Base-by-base conservation (phyloP, 73 alveolate species). In the Paramecium pentaurelia region DNA sequence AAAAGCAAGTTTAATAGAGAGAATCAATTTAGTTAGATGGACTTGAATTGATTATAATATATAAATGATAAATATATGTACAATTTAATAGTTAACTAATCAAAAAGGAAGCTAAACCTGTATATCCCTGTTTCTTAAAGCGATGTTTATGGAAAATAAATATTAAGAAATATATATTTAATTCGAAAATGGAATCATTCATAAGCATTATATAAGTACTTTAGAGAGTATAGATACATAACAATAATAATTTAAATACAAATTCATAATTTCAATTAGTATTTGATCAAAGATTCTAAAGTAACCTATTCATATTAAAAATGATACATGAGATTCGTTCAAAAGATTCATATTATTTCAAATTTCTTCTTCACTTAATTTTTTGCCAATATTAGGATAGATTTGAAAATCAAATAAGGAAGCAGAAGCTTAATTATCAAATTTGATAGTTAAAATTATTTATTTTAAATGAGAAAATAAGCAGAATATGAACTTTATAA, bases 391-490 rank as follows among this genome's bases (percentile, higher is more conserved):
- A 96, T 89, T 93, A 96, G 4, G 60, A 96, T 44, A 97, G 94
- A 86, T 90, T 91, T 77, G 94, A 96, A 71, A 94, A 96, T 32
- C 96, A 97, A 90, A 97, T 98, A 20, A 93, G 85, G 93, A 96
- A 28, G 99, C 99, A 9, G 80, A 97, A 42, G 96, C 96, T 92
- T 98, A 97, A 83, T 71, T 96, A 9, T 99, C 96, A 86, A 99
- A 98, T 88, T 86, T 99, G 60, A 98, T 96, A 93, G 96, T 98
- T 32, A 88, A 97, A 77, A 99, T 97, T 95, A 84, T 99, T 71
- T 99, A 98, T 93, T 91, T 98, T 40, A 98, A 98, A 84, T 95
- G 99, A 44, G 95, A 96, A 86, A 98, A 98, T 93, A 97, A 36
- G 99, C 98, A 28, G 98, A 97, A 60, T 97, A 96, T 92, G 94